Evolutionary conservation across 2,329 filamentous ascomycete species (phyloP), one percentile per base, ranked within the genome.

Genomic region (Arthrobotrys pseudoclavata): DNA sequence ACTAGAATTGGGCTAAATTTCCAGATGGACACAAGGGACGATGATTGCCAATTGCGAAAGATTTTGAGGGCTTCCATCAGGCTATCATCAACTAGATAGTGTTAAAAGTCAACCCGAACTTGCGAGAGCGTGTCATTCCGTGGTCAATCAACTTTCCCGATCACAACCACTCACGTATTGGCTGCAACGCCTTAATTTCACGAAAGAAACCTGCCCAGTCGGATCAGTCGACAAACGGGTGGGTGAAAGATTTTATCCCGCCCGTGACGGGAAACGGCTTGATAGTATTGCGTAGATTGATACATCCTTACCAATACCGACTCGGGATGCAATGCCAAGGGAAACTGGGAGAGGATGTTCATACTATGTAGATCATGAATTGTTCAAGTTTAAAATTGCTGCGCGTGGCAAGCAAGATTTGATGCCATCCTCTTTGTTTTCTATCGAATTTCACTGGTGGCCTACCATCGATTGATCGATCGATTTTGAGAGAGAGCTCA

Each of bases 151-250:
- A 1, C 40, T 37, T 26, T 29, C 52, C 37, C 7, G 13, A 12
- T 29, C 12, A 37, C 7, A n/a, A 60, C 53, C 3, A 40, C 29
- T 22, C 42, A 29, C 13, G 52, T 22, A 66, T 45, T 57, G 45
- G 26, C 45, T 55, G 34, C 52, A 68, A 68, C 55, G 47, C 45
- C 24, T 50, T 53, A 69, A 63, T 57, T 57, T 63, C 66, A 24
- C 24, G 12, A 13, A 34, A 69, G 64, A 76, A 69, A 76, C 66
- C 47, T 69, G 40, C 31, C 71, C 71, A 76, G 57, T 69, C 60
- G 52, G 40, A 69, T 69, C 18, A 48, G 26, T 60, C 26, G n/a
- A 64, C 53, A 50, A 69, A 69, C 71, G 48, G 71, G 22, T 69
- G 48, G 50, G 31, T 24, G 48, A 53, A 48, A 34, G 40, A 18